These are phyloP conservation scores for Boletales sp. DNA, from an alignment of 768 basidiomycete species.

Conservation along the genomic window DNA sequence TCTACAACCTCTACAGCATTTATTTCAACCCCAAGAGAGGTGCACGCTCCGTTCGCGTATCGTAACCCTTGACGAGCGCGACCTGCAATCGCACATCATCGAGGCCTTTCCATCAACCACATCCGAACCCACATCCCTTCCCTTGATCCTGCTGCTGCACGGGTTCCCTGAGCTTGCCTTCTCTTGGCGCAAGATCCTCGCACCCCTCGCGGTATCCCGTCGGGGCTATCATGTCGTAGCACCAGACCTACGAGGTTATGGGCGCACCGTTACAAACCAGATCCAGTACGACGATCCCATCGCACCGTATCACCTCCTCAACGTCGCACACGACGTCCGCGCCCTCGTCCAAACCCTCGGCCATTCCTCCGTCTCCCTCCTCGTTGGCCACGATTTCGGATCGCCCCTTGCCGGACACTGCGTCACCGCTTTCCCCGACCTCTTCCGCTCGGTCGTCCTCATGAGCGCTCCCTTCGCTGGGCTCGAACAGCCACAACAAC, in stretches of 20 bases:
- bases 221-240: constrained; percentile 59
- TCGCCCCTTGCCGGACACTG: constrained; percentile 51
- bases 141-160: constrained; percentile 56
- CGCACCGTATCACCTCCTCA: constrained; percentile 47
- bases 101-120: constrained; percentile 37
- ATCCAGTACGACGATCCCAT: constrained; percentile 47
- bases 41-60: constrained; percentile 36
- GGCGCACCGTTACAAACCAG: constrained; percentile 34
- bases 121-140: constrained; percentile 26
- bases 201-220: constrained; percentile 40
- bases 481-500: constrained; percentile 29
- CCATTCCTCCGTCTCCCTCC: constrained; percentile 41
- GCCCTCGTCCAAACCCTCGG: constrained; percentile 51
- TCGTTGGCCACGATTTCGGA: constrained; percentile 63
- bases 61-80: constrained; percentile 44
- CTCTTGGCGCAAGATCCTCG: constrained; percentile 60
- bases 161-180: constrained; percentile 67
- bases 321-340: constrained; percentile 49
- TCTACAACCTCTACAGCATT: constrained; percentile 1
- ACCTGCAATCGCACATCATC: constrained; percentile 43
- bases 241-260: constrained; percentile 58
- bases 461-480: constrained; percentile 60
- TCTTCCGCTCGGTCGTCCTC: constrained; percentile 53
- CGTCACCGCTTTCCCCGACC: constrained; percentile 51
- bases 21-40: constrained; percentile 22